Evolutionary conservation across 2,329 filamentous ascomycete species (phyloP), one percentile per base, ranked within the genome.

Genomic region (Bipolaris gigantea): DNA sequence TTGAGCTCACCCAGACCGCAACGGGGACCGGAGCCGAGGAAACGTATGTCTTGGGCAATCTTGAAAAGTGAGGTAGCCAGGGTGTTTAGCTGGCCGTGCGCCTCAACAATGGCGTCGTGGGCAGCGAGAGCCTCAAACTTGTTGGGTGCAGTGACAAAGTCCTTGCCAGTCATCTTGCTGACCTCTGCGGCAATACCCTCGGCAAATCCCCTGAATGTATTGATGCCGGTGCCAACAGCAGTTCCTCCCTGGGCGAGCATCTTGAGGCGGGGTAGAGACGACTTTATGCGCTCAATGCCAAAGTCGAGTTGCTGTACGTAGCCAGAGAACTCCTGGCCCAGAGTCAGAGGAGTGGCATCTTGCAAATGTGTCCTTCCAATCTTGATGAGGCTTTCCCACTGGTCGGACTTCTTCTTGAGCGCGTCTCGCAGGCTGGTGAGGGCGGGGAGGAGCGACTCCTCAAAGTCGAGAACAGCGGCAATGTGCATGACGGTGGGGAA

Each of bases 401-500:
- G 85, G 69, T 95, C 87, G 38, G 90, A 87, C 85, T 97, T 97
- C 75, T 85, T 83, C 80, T 96, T 88, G 57, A 99, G 83, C 45
- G 91, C 91, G 60, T 88, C 83, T 61, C 92, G 89, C 52, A 99
- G 85, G 77, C 85, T 91, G 77, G 83, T 87, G 59, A 97, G 83
- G 44, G 91, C 83, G 35, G 94, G 94, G 16, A 97, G 79, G 41
- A 99, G 87, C 67, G 88, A 84, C 72, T 88, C 83, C 80, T 97
- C 92, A 57, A 97, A 83, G 77, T 97, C 94, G 56, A 97, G 84
- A 44, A 97, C 92, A 60, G 93, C 93, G 57, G 94, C 93, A 74
- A 99, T 97, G 83, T 97, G 94, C 94, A 99, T 99, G 75, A 97
- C 94, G 64, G 94, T 97, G 38, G 94, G 94, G 85, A 99, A 99